These are phyloP conservation scores for Fusarium piperis DNA, from an alignment of 2,329 filamentous ascomycete species.

Conservation along the genomic window DNA sequence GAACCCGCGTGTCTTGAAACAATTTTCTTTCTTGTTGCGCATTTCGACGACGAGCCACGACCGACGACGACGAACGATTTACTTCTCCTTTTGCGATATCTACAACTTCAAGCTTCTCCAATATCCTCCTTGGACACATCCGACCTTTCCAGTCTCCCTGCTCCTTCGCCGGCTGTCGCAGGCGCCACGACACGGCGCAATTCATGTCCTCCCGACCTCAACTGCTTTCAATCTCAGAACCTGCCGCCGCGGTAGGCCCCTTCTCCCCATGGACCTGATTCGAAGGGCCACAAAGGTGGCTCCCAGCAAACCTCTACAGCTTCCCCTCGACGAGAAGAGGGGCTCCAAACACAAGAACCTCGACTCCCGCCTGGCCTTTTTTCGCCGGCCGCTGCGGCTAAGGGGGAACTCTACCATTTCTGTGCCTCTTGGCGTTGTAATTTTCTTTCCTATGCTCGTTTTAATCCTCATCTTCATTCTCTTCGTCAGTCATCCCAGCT, in stretches of 20 bases:
- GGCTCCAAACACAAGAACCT: constrained; percentile 52
- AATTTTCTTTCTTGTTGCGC: constrained; percentile 7
- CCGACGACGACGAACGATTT: constrained; percentile 25
- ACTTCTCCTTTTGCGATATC: constrained; percentile 7
- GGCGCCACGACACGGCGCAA: constrained; percentile 42
- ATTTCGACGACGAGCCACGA: constrained; percentile 29
- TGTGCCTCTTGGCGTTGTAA: constrained; percentile 89
- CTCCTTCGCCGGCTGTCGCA: constrained; percentile 29
- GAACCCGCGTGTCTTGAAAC: constrained; percentile 3
- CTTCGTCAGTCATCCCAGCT: constrained; percentile 87
- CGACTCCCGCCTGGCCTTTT: constrained; percentile 75
- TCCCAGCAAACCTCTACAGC: constrained; percentile 53
- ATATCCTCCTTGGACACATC: constrained; percentile 13
- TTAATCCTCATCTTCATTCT: constrained; percentile 90
- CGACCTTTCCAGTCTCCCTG: constrained; percentile 22
- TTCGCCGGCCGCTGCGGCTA: constrained; percentile 86
- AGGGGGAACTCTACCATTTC: constrained; percentile 92
- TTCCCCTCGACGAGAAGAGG: constrained; percentile 62
- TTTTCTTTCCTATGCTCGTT: constrained; percentile 92
- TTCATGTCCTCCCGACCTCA: constrained; percentile 37
- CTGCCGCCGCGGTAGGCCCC: constrained; percentile 51
- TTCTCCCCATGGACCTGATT: constrained; percentile 64
- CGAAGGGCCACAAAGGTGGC: constrained; percentile 63
- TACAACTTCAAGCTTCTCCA: constrained; percentile 12
- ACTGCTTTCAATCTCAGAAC: constrained; percentile 49